These are phyloP conservation scores for Centaurea solstitialis DNA, from an alignment of 129 eudicot species.

Conservation along the genomic window DNA sequence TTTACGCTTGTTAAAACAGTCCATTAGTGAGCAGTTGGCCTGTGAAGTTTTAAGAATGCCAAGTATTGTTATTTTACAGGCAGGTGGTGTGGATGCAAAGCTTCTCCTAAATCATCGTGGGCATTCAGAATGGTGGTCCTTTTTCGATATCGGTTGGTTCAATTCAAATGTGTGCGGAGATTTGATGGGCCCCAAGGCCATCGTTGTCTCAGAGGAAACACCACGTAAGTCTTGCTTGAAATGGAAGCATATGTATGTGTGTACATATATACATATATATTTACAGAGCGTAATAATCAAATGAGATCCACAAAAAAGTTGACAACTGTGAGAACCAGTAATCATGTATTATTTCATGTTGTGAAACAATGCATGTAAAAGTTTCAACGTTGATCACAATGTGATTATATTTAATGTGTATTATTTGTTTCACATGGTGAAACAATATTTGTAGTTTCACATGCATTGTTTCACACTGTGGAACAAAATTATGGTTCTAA, in stretches of 20 bases:
- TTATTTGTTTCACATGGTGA: not conserved
- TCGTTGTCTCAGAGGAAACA: constrained; percentile 93
- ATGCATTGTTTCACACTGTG: not conserved
- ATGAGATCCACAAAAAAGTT: too few species aligned
- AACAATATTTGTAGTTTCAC: not conserved
- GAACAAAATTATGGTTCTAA: not conserved
- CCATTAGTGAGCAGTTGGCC: not conserved
- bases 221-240: constrained; percentile 70
- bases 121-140: constrained; percentile 86
- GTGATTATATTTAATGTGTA: not conserved
- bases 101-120: constrained; percentile 63
- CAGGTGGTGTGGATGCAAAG: constrained; percentile 67
- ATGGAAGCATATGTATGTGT: not conserved
- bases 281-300: too few species aligned
- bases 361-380: not conserved
- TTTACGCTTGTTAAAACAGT: not conserved
- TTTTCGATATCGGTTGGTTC: constrained; percentile 57
- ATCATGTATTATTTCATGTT: not conserved
- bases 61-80: constrained; percentile 38
- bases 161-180: constrained; percentile 69
- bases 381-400: not conserved
- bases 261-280: too few species aligned
- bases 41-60: constrained; percentile 11
- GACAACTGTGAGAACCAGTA: not conserved
- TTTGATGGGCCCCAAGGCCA: constrained; percentile 85